Percentiles rank a stretch among this genome's conserved stretches.
Evolutionary conservation across 805 yeast genomes (phyloP).

Genomic region (Wickerhamiella vanderwaltii): DNA sequence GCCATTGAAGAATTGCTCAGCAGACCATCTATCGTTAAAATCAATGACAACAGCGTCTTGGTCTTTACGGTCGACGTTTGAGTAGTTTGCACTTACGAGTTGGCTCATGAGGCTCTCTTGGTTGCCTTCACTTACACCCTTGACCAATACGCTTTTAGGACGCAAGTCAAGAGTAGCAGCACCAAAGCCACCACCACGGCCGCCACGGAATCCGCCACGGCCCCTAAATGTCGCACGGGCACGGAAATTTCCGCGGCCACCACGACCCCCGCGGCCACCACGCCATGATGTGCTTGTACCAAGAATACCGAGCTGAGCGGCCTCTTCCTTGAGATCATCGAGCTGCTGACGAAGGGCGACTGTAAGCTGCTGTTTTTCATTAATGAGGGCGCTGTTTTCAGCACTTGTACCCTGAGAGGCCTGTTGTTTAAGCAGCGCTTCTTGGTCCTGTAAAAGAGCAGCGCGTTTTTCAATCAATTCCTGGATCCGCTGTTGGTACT

Average conservation of each 20-base stretch:
- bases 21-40: constrained; percentile 29
- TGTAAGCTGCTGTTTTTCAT: constrained; percentile 19
- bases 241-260: constrained; percentile 15
- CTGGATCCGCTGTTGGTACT: constrained; percentile 26
- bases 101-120: constrained; percentile 27
- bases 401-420: constrained; percentile 16
- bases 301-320: constrained; percentile 15
- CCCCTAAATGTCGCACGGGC: constrained; percentile 15
- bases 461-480: constrained; percentile 29
- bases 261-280: constrained; percentile 16
- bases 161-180: constrained; percentile 29
- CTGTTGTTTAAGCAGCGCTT: constrained; percentile 26
- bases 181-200: constrained; percentile 23
- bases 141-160: constrained; percentile 28
- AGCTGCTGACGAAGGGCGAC: constrained; percentile 26
- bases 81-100: constrained; percentile 20
- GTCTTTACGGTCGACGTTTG: constrained; percentile 16
- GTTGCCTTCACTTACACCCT: constrained; percentile 24
- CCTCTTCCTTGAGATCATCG: constrained; percentile 22
- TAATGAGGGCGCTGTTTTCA: constrained; percentile 4
- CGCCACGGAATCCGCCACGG: constrained; percentile 19
- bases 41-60: constrained; percentile 18
- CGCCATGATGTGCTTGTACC: constrained; percentile 6
- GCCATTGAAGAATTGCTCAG: constrained; percentile 28
- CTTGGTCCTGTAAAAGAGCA: constrained; percentile 29